phyloP scores from a whole-genome alignment of 306 rosid species.

The Vicia sativa region DNA sequence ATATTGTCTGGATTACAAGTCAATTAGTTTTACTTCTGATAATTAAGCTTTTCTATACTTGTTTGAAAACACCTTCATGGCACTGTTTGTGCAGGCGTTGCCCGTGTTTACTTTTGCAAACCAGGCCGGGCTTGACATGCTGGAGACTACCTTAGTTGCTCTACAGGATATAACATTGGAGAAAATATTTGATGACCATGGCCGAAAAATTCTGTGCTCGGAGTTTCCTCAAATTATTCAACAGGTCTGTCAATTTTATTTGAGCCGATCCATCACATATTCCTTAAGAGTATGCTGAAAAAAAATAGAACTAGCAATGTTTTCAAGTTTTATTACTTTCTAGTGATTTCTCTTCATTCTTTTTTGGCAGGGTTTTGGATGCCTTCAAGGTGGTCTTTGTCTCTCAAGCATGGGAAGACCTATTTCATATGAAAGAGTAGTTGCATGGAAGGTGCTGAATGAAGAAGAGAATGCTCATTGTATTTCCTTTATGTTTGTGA shows the following conservation, averaged over 20 bases:
- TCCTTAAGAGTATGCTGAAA: slow-evolving; percentile 34
- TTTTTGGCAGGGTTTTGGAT: slow-evolving; percentile 74
- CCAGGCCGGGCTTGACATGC: slow-evolving; percentile 99
- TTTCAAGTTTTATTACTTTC: slow-evolving; percentile 10
- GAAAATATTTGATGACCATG: slow-evolving; percentile 94
- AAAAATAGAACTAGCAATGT: slow-evolving; percentile 30
- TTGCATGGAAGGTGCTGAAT: slow-evolving; percentile 99
- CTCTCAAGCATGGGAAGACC: slow-evolving; percentile 99
- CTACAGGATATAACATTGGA: slow-evolving; percentile 84
- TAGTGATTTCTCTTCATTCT: slow-evolving; percentile 23
- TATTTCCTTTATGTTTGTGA: slow-evolving; percentile 89
- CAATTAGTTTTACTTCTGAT: neutral
- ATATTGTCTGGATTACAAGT: slow-evolving; percentile 6
- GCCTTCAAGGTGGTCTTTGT: slow-evolving; percentile 97
- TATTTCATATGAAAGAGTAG: slow-evolving; percentile 87
- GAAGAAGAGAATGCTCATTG: slow-evolving; percentile 98
- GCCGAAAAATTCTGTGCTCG: slow-evolving; percentile 78
- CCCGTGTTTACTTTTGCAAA: slow-evolving; percentile 95
- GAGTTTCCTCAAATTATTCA: slow-evolving; percentile 96
- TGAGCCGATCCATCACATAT: neutral
- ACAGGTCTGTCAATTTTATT: slow-evolving; percentile 56
- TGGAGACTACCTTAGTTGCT: slow-evolving; percentile 96
- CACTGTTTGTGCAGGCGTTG: slow-evolving; percentile 61
- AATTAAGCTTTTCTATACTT: neutral
- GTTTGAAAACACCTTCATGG: slow-evolving; percentile 12